Evolutionary conservation across 1,139 yeast genomes (phyloP).

Genomic region (Pichia cactophila): DNA sequence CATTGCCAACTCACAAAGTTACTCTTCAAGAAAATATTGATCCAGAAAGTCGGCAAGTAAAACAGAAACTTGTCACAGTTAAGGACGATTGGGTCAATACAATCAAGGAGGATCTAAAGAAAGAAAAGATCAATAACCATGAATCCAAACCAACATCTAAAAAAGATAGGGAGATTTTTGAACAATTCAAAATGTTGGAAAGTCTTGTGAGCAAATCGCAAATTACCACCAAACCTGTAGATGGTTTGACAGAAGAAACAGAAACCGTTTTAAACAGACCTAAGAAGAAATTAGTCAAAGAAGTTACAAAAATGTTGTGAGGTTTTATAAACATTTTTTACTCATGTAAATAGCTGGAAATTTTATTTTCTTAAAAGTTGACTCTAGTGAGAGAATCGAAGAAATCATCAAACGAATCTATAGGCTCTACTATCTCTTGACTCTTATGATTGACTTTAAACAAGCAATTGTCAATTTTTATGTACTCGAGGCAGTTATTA

Average conservation of each 20-base stretch:
- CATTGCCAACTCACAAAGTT: slow-evolving; percentile 22
- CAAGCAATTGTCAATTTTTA: slow-evolving; percentile 37
- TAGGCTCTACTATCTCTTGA: slow-evolving; percentile 30
- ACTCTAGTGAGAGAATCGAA: slow-evolving; percentile 29
- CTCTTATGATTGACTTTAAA: slow-evolving; percentile 24
- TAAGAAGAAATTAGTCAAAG: slow-evolving; percentile 11
- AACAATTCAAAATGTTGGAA: slow-evolving; percentile 16
- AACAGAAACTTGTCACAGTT: slow-evolving; percentile 22
- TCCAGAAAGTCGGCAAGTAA: slow-evolving; percentile 11
- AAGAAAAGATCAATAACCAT: not conserved
- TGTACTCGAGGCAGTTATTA: slow-evolving; percentile 32
- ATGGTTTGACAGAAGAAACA: slow-evolving; percentile 4
- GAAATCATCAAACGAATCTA: slow-evolving; percentile 39
- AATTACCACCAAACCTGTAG: slow-evolving; percentile 5
- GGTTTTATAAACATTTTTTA: not conserved
- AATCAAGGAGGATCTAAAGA: slow-evolving; percentile 6
- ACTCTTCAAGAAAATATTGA: slow-evolving; percentile 13
- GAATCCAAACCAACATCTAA: slow-evolving; percentile 1
- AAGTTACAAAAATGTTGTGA: slow-evolving; percentile 8
- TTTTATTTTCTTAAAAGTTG: not conserved
- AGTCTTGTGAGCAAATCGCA: slow-evolving; percentile 16
- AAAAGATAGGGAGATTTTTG: slow-evolving; percentile 11
- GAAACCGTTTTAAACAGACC: slow-evolving; percentile 13
- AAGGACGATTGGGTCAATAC: slow-evolving; percentile 17
- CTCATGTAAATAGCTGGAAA: not conserved